phyloP scores from a whole-genome alignment of 441 rosid species.

The Pelargonium citronellum region DNA sequence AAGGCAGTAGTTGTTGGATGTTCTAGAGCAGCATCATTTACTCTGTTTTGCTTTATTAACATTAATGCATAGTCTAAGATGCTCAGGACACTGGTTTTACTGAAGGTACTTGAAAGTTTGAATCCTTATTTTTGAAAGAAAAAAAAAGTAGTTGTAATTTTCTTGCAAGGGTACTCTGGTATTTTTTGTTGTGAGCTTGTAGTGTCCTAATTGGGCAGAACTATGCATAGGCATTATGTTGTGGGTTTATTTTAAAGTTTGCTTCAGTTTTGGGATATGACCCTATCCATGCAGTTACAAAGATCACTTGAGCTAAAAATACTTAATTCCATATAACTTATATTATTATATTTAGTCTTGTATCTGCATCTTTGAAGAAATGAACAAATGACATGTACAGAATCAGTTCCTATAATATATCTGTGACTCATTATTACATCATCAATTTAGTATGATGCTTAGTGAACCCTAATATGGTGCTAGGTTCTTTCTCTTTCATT shows the following conservation, averaged over 20 bases:
- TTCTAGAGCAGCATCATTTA: background rate
- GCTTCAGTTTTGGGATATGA: background rate
- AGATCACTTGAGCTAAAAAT: background rate
- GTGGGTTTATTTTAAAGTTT: background rate
- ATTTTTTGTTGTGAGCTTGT: slow-evolving; percentile 1
- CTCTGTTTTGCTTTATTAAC: background rate
- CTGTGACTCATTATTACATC: background rate
- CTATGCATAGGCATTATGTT: background rate
- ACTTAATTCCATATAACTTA: background rate
- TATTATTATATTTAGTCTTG: background rate
- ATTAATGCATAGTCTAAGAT: background rate
- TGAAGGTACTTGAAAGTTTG: background rate
- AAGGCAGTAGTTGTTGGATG: background rate
- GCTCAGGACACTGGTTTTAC: background rate
- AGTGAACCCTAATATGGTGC: background rate
- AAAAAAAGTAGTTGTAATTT: background rate
- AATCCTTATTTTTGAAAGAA: background rate
- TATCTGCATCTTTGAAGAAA: background rate
- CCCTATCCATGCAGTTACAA: background rate
- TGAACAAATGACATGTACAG: background rate
- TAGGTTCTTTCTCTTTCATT: background rate
- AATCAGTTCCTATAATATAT: slow-evolving; percentile 8
- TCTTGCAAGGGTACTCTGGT: slow-evolving; percentile 6
- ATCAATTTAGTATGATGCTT: background rate
- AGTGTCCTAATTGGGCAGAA: background rate